These are phyloP conservation scores for Daucus carota DNA, from an alignment of 129 eudicot species.

Conservation along the genomic window DH1_v3.0 NC_030385.2:37993001-37993500, in stretches of 20 bases:
- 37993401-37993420: constrained; percentile 33
- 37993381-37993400: constrained; percentile 35
- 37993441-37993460: constrained; percentile 29
- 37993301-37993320: constrained; percentile 21
- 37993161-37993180: constrained; percentile 45
- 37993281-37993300: not conserved
- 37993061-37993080: not conserved
- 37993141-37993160: constrained; percentile 34
- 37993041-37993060: not conserved
- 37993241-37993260: constrained; percentile 14
- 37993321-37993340: constrained; percentile 6
- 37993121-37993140: no score
- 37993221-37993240: not conserved
- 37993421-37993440: constrained; percentile 39
- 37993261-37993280: constrained; percentile 16
- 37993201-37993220: constrained; percentile 47
- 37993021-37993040: not conserved
- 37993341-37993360: constrained; percentile 6
- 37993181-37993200: constrained; percentile 57
- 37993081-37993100: no score
- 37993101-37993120: no score
- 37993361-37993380: constrained; percentile 32
- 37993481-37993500: constrained; percentile 17
- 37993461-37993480: constrained; percentile 17
- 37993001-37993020: not conserved